Conservation (phyloP, 805 yeast species). For the Schwanniomyces polymorphus region DNA sequence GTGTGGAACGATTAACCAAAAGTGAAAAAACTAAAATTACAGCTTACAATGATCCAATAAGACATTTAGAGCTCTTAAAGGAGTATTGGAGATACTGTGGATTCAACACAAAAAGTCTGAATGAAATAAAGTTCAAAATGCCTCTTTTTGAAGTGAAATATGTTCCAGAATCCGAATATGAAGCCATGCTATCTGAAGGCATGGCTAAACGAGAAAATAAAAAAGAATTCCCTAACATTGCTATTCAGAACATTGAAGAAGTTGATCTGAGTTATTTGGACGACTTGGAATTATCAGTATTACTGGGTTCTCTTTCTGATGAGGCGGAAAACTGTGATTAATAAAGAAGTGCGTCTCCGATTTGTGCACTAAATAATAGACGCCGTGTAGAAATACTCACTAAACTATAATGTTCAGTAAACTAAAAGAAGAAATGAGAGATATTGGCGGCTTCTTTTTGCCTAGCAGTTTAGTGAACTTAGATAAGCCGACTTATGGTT, state of each 20-base stretch:
- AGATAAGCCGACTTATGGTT: no score
- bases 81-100: constrained; percentile 1
- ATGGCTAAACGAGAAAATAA: background rate
- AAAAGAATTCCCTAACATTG: background rate
- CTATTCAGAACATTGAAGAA: background rate
- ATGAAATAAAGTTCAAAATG: background rate
- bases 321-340: background rate
- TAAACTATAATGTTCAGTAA: no score
- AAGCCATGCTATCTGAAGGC: background rate
- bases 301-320: background rate
- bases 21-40: constrained; percentile 1
- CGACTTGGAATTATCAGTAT: background rate
- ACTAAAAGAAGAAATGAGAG: no score
- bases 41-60: constrained; percentile 1
- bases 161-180: background rate
- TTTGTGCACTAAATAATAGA: no score
- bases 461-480: no score
- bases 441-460: no score
- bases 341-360: background rate
- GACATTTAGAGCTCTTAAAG: background rate
- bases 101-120: background rate
- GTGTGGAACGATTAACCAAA: constrained; percentile 21
- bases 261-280: background rate
- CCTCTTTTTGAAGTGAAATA: background rate
- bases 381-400: no score